Base-by-base conservation (phyloP, 1,139 yeast species). In the Diutina siamensis region DNA sequence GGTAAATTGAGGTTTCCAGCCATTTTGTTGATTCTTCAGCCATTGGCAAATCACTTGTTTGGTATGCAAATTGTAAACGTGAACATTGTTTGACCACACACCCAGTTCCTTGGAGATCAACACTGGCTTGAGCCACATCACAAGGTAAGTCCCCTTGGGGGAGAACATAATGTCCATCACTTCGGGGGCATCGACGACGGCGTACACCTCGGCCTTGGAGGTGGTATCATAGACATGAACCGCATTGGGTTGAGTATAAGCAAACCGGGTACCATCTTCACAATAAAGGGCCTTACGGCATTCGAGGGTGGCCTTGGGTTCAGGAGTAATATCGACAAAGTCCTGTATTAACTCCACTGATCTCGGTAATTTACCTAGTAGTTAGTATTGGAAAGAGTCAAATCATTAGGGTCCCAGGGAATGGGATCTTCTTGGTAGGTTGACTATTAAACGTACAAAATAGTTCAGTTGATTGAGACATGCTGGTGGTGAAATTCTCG, bases 1-100 rank as follows among this genome's bases (percentile, higher is more conserved):
- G 13, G 94, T 83, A 61, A 83, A 87, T 65, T 87, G 95, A 32
- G 94, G 84, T 57, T 79, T 80, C 96, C 98, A 89, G 28, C 92
- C 94, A 50, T 78, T 78, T 67, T 92, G 97, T 48, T 80, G 80
- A 62, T 83, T 86, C 52, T 85, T 84, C 47, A 84, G 71, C 73
- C 86, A 89, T 53, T 79, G 77, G 53, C 74, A 78, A 45, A 79
- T 65, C 44, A 79, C 71, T 38, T 76, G 59, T 68, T 53, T 54
- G 40, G 62, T 58, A 40, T 64, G 60, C 46, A 79, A 66, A 52
- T 76, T 72, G 76, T 84, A 87, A 49, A 92, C 74, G 57, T 80
- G 78, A 53, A 89, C 85, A 62, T 89, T 89, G 52, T 86, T 79
- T 47, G 64, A 68, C 77, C 80, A 82, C 56, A 83, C 80, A 32